A percentile compares a stretch with the other conserved stretches of the same genome.
Conservation (phyloP, 2,329 filamentous ascomycete species). For the Seiridium cupressi region DNA sequence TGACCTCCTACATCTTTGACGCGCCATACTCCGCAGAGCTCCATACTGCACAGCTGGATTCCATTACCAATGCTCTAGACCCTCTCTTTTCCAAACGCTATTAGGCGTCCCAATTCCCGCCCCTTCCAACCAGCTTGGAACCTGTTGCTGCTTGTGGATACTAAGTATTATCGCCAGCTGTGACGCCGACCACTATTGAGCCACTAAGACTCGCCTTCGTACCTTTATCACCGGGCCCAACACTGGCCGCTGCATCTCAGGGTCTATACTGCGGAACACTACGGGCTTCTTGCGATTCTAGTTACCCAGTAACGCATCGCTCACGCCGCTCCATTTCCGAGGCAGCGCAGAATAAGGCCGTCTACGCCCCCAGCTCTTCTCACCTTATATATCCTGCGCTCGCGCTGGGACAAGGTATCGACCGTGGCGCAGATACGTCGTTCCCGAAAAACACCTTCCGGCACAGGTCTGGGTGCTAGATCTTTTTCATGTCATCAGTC, state of each 20-base stretch:
- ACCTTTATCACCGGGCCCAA: neutral
- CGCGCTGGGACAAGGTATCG: neutral
- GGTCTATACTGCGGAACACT: no score
- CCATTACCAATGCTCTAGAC: neutral
- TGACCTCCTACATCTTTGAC: slow-evolving; percentile 13
- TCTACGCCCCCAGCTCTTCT: neutral
- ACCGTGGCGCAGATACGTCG: neutral
- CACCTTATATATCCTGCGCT: neutral
- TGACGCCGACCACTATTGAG: neutral
- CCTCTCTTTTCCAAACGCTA: slow-evolving; percentile 1
- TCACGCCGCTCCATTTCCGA: neutral
- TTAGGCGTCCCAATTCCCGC: slow-evolving; percentile 6
- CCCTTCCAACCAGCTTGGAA: neutral
- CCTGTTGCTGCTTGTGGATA: neutral
- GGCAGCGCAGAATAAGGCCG: neutral
- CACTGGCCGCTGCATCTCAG: neutral
- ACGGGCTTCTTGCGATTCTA: no score
- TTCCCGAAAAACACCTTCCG: neutral
- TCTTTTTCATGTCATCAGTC: slow-evolving; percentile 26
- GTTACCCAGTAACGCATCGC: no score
- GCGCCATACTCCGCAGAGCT: neutral
- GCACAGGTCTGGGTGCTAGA: neutral
- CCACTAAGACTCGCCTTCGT: neutral
- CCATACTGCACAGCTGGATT: neutral
- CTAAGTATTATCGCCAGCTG: neutral